Evolutionary conservation across 176 grass and related monocot species (phyloP), one percentile per base, ranked within the genome.

Genomic region (Aegilops longissima): DNA sequence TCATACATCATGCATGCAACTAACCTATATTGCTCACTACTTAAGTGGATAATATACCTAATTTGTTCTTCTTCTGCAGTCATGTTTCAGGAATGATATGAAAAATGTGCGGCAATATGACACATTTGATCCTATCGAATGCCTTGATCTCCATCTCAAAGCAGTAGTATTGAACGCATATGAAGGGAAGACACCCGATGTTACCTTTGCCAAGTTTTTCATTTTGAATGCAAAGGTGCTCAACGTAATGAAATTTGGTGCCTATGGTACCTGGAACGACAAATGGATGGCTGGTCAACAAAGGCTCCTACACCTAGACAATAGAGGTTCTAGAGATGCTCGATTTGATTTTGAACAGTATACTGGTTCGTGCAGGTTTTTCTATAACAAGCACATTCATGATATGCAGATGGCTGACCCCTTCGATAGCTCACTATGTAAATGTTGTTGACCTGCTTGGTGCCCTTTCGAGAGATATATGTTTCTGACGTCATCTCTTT

Each of bases 141-240:
- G 42, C 42, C 42, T 44, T 44, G 42, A 44, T 44, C 10, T 44
- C 42, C 42, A 44, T 44, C 42, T 44, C 10, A 44, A 3, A 44
- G 42, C 42, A 12, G 42, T 44, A 44, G 69, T 72, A 72, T 12
- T 72, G 20, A 36, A 40, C 36, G 6, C 12, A 1, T 72, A 72
- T 11, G 36, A 6, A 40, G 69, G 69, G 10, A 42, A 12, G 70
- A 38, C 2, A 72, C 4, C 20, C 39, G 13, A 72, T n/a, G 4
- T 72, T 21, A 24, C 23, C 36, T 72, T 72, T n/a, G 70, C 38
- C 21, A 73, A 14, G 38, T 78, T 78, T 21, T 85, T 85, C 69
- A 9, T 78, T 59, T 54, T 86, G n/a, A 86, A 86, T n/a, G 84
- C 74, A 16, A 86, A 69, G 36, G 31, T 59, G 33, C 63, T 56